Evolutionary conservation across 2,329 filamentous ascomycete species (phyloP).

Genomic region (Colletotrichum coccodes): DNA sequence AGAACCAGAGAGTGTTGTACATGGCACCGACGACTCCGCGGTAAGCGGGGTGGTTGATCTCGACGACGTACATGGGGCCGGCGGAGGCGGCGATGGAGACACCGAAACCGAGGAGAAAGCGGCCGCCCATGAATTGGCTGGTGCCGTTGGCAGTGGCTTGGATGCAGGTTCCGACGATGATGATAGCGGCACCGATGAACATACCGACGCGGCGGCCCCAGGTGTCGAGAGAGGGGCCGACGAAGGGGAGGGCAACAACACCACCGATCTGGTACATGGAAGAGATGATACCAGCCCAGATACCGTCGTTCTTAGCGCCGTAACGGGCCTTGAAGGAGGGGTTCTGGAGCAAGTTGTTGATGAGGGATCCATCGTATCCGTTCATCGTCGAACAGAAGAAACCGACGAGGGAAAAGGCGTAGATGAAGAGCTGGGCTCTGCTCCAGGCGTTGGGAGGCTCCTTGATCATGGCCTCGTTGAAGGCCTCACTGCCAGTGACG

Average conservation of each 20-base stretch:
- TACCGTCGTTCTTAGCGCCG: slow-evolving; percentile 51
- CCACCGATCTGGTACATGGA: slow-evolving; percentile 64
- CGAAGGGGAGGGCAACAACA: slow-evolving; percentile 56
- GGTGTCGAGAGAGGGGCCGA: slow-evolving; percentile 57
- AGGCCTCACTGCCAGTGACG: slow-evolving; percentile 62
- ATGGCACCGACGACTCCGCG: slow-evolving; percentile 53
- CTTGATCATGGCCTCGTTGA: slow-evolving; percentile 63
- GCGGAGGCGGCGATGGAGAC: slow-evolving; percentile 57
- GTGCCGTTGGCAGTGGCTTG: slow-evolving; percentile 51
- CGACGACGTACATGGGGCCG: slow-evolving; percentile 58
- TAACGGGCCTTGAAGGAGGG: slow-evolving; percentile 51
- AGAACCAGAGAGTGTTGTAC: slow-evolving; percentile 58
- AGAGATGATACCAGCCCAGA: slow-evolving; percentile 59
- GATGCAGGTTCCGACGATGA: slow-evolving; percentile 56
- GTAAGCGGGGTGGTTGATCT: slow-evolving; percentile 57
- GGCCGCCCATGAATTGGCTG: slow-evolving; percentile 62
- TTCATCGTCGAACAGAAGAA: slow-evolving; percentile 64
- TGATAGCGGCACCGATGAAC: slow-evolving; percentile 52
- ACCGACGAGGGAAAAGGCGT: slow-evolving; percentile 55
- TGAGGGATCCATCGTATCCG: slow-evolving; percentile 61
- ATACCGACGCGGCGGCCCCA: slow-evolving; percentile 58
- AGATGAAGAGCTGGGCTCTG: slow-evolving; percentile 50
- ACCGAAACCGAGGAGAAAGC: slow-evolving; percentile 70
- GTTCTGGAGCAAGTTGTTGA: slow-evolving; percentile 59
- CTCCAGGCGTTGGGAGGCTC: slow-evolving; percentile 58